Base-by-base conservation (phyloP, 1,139 yeast genomes). In the Nakaseomyces glabratus region DNA sequence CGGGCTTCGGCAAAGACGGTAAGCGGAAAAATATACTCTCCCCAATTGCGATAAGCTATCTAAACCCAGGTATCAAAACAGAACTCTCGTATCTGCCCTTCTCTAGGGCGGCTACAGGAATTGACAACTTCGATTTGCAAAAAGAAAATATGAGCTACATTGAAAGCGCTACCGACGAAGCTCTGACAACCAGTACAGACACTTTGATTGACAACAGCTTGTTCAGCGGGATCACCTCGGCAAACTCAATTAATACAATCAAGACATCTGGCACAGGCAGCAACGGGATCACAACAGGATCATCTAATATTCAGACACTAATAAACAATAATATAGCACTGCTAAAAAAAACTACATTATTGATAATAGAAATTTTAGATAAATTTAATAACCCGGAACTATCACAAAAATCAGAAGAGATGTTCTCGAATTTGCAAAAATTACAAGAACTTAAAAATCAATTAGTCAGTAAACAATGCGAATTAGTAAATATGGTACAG, bases 1-100 rank as follows among this genome's bases (percentile, higher is more conserved):
- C 52, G 18, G 52, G 54, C 11, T 40, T 51, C 6, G 58, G 56
- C 2, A 54, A 48, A 32, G 56, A 55, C 35, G 56, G 56, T 6
- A 54, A 47, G 33, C 45, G 59, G 36, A 55, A 49, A 39, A 52
- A 54, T 32, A 45, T 53, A 5, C 42, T 55, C 19, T 48, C 56
- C 6, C 47, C 51, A 9, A 48, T 47, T 13, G 45, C 51, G 22
- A 45, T 48, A 8, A 45, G 41, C 38, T 47, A 45, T 28, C 41
- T 46, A 20, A 42, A 20, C 15, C 28, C 24, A 22, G 44, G 32
- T n/a, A 26, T 26, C 6, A 26, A 26, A n/a, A 6, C 4, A 6
- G 28, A 24, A 4, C 17, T 17, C 17, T 6, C n/a, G 24, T n/a
- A n/a, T n/a, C n/a, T n/a, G n/a, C n/a, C n/a, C n/a, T n/a, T n/a